Conservation (phyloP, 1,284 basidiomycete genomes). For the Entoloma clypeatum region DNA sequence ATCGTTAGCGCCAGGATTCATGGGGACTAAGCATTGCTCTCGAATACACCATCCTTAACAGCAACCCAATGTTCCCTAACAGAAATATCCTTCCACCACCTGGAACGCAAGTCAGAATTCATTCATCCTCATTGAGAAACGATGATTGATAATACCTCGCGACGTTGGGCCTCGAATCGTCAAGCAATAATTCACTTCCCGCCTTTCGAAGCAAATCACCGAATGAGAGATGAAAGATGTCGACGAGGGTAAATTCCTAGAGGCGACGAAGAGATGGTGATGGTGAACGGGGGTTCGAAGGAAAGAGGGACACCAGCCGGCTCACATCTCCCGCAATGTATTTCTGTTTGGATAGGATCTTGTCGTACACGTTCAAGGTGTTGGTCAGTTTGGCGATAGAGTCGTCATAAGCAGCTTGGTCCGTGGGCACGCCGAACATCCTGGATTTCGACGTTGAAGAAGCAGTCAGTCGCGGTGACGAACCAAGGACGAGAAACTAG, state of each 20-base stretch:
- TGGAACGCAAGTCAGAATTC: background rate
- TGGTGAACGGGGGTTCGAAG: background rate
- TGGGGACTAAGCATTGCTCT: constrained; percentile 4
- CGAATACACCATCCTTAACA: constrained; percentile 10
- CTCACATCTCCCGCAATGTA: constrained; percentile 50
- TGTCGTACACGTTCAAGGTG: constrained; percentile 48
- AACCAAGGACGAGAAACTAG: background rate
- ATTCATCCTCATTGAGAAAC: background rate
- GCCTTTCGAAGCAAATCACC: constrained; percentile 23
- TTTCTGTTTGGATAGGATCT: constrained; percentile 46
- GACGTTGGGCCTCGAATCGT: constrained; percentile 29
- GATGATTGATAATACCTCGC: constrained; percentile 15
- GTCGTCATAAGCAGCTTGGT: constrained; percentile 30
- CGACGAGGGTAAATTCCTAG: constrained; percentile 33
- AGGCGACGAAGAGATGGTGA: background rate
- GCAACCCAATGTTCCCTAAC: constrained; percentile 13
- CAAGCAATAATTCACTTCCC: constrained; percentile 25
- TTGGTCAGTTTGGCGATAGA: constrained; percentile 28
- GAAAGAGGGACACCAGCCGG: too few relatives aligned
- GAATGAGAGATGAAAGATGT: constrained; percentile 34
- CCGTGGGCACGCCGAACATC: constrained; percentile 21
- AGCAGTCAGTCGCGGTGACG: background rate
- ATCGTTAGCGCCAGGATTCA: too few relatives aligned
- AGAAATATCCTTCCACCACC: constrained; percentile 18
- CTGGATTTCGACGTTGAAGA: constrained; percentile 13